A percentile compares a stretch with the other conserved stretches of the same genome.
phyloP scores from a whole-genome alignment of 768 basidiomycete genomes.

The Leccinum rimulosum region DNA sequence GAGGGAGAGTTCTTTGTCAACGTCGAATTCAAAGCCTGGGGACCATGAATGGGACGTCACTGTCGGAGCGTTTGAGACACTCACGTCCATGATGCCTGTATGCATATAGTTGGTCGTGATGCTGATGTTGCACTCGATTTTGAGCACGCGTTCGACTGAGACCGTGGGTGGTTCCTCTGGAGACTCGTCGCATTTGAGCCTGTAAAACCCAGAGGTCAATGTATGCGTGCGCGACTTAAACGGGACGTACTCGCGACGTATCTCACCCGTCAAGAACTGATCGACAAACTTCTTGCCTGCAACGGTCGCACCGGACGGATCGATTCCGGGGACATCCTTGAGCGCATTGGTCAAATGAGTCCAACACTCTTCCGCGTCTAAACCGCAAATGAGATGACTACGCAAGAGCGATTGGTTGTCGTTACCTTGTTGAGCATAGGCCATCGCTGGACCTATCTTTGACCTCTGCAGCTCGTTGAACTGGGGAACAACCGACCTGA shows the following conservation, averaged over 20 bases:
- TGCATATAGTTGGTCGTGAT: constrained; percentile 84
- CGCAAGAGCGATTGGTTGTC: not conserved
- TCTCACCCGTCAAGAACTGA: constrained; percentile 76
- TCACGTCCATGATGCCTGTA: constrained; percentile 77
- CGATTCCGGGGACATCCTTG: constrained; percentile 59
- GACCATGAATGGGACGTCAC: constrained; percentile 10
- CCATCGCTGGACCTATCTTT: constrained; percentile 38
- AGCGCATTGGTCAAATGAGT: constrained; percentile 33
- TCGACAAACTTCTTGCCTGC: constrained; percentile 63
- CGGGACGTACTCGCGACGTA: constrained; percentile 58
- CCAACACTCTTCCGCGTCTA: constrained; percentile 92
- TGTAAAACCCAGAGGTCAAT: constrained; percentile 35
- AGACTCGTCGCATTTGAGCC: constrained; percentile 79
- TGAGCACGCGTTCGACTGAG: constrained; percentile 70
- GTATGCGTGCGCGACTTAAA: constrained; percentile 1
- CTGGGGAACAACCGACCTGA: constrained; percentile 84
- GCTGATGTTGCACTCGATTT: constrained; percentile 93
- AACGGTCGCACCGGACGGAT: constrained; percentile 29
- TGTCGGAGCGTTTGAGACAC: constrained; percentile 15
- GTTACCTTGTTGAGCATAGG: constrained; percentile 79
- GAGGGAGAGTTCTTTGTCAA: constrained; percentile 82
- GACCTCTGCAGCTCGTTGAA: constrained; percentile 72
- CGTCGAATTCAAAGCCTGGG: constrained; percentile 82
- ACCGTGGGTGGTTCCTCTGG: constrained; percentile 70
- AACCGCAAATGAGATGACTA: constrained; percentile 7